These are phyloP conservation scores for Macadamia tetraphylla DNA, from an alignment of 164 flowering plant species.

Conservation along the genomic window DNA sequence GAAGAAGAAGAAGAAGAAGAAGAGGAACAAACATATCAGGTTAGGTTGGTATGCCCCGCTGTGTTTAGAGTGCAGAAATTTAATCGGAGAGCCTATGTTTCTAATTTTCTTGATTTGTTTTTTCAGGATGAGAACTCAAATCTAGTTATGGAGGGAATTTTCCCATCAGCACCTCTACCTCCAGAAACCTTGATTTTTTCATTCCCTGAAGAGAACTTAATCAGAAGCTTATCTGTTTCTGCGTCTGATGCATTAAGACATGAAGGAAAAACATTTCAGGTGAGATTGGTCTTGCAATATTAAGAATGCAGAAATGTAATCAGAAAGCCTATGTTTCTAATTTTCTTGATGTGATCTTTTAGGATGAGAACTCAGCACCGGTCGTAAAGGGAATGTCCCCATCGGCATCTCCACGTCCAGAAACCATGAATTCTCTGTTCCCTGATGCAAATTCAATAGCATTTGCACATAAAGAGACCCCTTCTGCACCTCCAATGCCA, in stretches of 20 bases:
- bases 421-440: conserved; percentile 13
- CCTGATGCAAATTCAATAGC: conserved; percentile 17
- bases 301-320: conserved; percentile 3
- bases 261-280: conserved; percentile 28
- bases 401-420: neutral
- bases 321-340: neutral
- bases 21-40: no score
- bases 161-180: no score
- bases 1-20: no score
- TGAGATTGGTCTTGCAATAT: conserved; percentile 14
- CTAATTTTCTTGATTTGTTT: no score
- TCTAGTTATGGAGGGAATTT: no score
- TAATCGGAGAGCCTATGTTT: no score
- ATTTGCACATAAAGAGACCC: conserved; percentile 13
- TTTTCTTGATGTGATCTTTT: conserved; percentile 3
- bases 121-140: no score
- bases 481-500: conserved; percentile 37
- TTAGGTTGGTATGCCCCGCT: no score
- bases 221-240: conserved; percentile 32
- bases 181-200: no score
- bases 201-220: no score
- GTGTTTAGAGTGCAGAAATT: no score
- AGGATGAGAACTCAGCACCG: conserved; percentile 9
- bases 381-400: neutral
- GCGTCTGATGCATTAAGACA: conserved; percentile 13